Evolutionary conservation across 306 rosid species (phyloP), one percentile per base, ranked within the genome.

Genomic region (Dryas alaskensis): DNA sequence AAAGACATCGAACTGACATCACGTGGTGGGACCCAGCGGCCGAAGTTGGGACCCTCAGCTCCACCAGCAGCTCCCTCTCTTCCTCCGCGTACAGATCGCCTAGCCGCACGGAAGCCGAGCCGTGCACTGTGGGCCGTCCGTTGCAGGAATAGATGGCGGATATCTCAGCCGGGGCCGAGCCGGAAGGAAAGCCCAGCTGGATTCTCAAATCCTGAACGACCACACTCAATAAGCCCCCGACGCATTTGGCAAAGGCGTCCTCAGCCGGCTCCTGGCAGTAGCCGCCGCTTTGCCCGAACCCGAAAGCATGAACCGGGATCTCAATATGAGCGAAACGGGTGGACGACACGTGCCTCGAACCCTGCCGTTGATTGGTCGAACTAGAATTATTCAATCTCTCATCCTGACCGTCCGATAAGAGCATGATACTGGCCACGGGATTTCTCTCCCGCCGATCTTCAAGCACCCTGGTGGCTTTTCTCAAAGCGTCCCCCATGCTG

Each of bases 51-150:
- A 88, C 84, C 14, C 82, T 76, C 31, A 92, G 64, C 69, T 92
- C 97, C 4, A 92, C 90, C 0, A 92, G 79, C 0, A 92, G 49
- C 68, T 92, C 96, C 66, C 89, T 83, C 82, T 88, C 97, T 49
- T 92, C 97, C 46, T 84, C 96, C 0, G 93, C 96, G 77, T 92
- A 92, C 65, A 92, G 76, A 68, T 92, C 96, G 49, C 97, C 96
- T 3, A 92, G 85, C 76, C 97, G 83, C 5, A 88, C 85, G 1
- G 90, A 87, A 5, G 88, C 87, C 10, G 91, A 80, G 47, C 84
- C 86, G 11, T 83, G 55, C 1, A 80, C 70, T 0, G 86, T 74
- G 48, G 97, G 92, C 83, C 81, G 81, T 2, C 89, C 93, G 13
- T 75, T 74, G 67, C 86, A 83, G 1, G 92, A 77, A 58, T 92